phyloP scores from a whole-genome alignment of 768 basidiomycete species.

The Boletales sp. region DNA sequence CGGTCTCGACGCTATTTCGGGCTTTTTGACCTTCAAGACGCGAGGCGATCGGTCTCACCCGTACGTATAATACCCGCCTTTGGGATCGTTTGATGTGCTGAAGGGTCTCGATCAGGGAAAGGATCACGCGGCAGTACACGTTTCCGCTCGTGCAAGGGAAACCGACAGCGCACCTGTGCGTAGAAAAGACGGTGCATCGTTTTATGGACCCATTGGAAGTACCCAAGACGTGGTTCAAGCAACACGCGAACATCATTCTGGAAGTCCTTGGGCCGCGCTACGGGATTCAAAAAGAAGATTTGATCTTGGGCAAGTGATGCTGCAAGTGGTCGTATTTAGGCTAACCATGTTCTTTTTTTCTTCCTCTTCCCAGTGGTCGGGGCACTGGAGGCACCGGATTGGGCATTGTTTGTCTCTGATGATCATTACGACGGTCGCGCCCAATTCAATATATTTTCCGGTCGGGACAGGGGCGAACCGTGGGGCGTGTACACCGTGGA shows the following conservation, averaged over 20 bases:
- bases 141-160: constrained; percentile 63
- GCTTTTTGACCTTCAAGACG: constrained; percentile 44
- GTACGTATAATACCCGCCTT: constrained; percentile 29
- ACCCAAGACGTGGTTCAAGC: constrained; percentile 71
- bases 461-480: constrained; percentile 47
- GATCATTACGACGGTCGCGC: constrained; percentile 60
- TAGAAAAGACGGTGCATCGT: constrained; percentile 66
- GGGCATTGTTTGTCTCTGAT: constrained; percentile 74
- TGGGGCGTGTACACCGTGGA: constrained; percentile 76
- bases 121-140: constrained; percentile 49
- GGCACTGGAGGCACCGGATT: constrained; percentile 63
- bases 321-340: neutral
- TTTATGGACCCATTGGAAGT: constrained; percentile 62
- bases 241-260: constrained; percentile 63
- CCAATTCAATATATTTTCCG: constrained; percentile 67
- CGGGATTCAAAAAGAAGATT: constrained; percentile 54
- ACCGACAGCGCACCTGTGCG: constrained; percentile 61
- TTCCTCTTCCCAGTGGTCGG: constrained; percentile 50
- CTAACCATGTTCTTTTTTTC: neutral
- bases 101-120: constrained; percentile 32
- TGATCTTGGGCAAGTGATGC: constrained; percentile 40
- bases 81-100: neutral
- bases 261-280: constrained; percentile 45
- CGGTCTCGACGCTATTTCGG: constrained; percentile 50
- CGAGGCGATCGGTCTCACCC: constrained; percentile 32